Evolutionary conservation across 345 rosid genomes (phyloP).

Genomic region (Cochlearia excelsa): DNA sequence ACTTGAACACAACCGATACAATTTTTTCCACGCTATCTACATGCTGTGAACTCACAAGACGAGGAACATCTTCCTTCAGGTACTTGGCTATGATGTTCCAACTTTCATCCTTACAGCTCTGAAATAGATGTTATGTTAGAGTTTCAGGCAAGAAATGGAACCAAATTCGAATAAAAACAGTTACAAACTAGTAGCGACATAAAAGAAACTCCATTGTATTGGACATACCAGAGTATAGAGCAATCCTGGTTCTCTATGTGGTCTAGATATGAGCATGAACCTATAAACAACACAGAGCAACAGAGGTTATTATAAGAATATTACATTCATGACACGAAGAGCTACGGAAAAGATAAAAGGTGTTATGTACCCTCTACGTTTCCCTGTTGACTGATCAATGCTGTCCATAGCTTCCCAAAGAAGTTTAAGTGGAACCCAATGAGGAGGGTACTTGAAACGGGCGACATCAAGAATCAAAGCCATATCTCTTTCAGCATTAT

Average conservation of each 20-base stretch:
- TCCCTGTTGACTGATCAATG: conserved; percentile 62
- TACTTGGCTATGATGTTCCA: conserved; percentile 69
- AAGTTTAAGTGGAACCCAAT: conserved; percentile 87
- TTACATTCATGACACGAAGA: too few relatives aligned
- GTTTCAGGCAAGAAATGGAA: too few relatives aligned
- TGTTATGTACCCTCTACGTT: conserved; percentile 61
- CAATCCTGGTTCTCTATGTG: conserved; percentile 69
- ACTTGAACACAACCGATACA: conserved; percentile 50
- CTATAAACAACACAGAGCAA: conserved; percentile 41
- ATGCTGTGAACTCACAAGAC: conserved; percentile 57
- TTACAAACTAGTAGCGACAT: too few relatives aligned
- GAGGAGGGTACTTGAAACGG: conserved; percentile 97
- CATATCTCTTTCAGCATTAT: conserved; percentile 87
- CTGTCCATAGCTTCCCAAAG: conserved; percentile 95
- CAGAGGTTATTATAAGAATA: neutral
- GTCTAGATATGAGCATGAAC: conserved; percentile 85
- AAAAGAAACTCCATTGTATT: conserved; percentile 4
- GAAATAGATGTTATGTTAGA: conserved; percentile 6
- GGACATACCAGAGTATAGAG: conserved; percentile 79
- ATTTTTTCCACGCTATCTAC: conserved; percentile 50
- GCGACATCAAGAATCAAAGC: conserved; percentile 95
- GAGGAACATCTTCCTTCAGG: conserved; percentile 78
- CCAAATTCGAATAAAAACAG: neutral
- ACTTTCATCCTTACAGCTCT: conserved; percentile 80
- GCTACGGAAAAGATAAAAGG: neutral